A percentile compares a stretch with the other conserved stretches of the same genome.
Evolutionary conservation across 805 yeast genomes (phyloP).

Genomic region (Myxozyma nipponensis): DNA sequence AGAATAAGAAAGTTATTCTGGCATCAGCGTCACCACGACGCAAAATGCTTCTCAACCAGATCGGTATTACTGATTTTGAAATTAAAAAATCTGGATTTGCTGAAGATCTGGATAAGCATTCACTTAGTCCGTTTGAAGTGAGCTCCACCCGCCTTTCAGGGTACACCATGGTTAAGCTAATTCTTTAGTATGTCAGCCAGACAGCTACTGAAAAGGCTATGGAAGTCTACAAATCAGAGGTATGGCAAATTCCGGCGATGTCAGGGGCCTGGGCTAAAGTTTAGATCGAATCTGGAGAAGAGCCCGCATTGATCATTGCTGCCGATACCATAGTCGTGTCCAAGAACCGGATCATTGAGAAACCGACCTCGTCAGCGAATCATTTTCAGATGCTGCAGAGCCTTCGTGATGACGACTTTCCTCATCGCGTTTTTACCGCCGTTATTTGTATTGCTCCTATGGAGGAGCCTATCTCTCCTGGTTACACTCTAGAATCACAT

Average conservation of each 20-base stretch:
- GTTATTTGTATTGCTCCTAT: slow-evolving; percentile 47
- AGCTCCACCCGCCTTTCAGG: slow-evolving; percentile 18
- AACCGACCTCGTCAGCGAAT: slow-evolving; percentile 59
- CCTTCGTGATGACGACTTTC: slow-evolving; percentile 44
- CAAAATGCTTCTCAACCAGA: slow-evolving; percentile 58
- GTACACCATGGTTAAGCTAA: background rate
- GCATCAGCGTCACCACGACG: slow-evolving; percentile 88
- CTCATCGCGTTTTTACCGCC: slow-evolving; percentile 53
- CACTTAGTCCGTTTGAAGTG: slow-evolving; percentile 45
- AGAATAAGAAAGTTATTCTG: slow-evolving; percentile 46
- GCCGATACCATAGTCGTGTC: slow-evolving; percentile 78
- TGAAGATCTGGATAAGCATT: slow-evolving; percentile 64
- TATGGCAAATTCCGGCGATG: slow-evolving; percentile 12
- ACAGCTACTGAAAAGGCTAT: slow-evolving; percentile 69
- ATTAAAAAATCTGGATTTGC: slow-evolving; percentile 65
- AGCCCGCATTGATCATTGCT: slow-evolving; percentile 42
- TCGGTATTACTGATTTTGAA: slow-evolving; percentile 38
- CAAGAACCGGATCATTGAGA: slow-evolving; percentile 63
- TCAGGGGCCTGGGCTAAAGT: background rate
- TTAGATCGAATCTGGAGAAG: slow-evolving; percentile 35
- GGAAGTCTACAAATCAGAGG: slow-evolving; percentile 52
- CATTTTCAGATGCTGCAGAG: slow-evolving; percentile 49
- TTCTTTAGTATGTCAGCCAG: slow-evolving; percentile 52
- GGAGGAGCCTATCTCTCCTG: slow-evolving; percentile 42
- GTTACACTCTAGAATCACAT: slow-evolving; percentile 40